phyloP scores from a whole-genome alignment of 305 asterid species.

The Coffea humblotiana region DNA sequence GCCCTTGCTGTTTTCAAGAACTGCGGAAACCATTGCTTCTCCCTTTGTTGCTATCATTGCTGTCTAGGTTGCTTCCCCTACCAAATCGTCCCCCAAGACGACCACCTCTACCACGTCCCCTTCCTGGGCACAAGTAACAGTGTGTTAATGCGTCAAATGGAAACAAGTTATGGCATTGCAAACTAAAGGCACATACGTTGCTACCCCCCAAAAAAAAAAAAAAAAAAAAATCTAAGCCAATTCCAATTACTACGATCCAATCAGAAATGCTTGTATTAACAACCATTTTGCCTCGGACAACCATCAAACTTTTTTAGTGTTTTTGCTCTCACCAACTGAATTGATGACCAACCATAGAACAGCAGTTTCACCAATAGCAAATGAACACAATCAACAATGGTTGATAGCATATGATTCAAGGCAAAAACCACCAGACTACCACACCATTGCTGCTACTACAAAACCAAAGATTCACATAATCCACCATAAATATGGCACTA shows the following conservation, averaged over 20 bases:
- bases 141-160: constrained; percentile 1
- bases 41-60: constrained; percentile 24
- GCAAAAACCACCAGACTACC: neutral
- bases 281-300: neutral
- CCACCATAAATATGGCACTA: neutral
- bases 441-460: neutral
- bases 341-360: neutral
- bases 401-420: neutral
- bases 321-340: neutral
- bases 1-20: constrained; percentile 17
- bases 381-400: neutral
- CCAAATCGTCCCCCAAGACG: constrained; percentile 59
- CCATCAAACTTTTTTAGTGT: neutral
- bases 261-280: neutral
- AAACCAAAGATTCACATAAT: neutral
- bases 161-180: neutral
- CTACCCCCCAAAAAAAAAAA: neutral
- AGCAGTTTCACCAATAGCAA: neutral
- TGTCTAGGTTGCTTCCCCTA: constrained; percentile 33
- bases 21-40: constrained; percentile 41
- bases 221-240: neutral
- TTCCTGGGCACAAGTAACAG: constrained; percentile 41
- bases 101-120: constrained; percentile 66
- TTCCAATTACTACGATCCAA: neutral
- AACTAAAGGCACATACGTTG: neutral